phyloP scores from a whole-genome alignment of 768 basidiomycete species.

The Clitopilus passeckerianus region DNA sequence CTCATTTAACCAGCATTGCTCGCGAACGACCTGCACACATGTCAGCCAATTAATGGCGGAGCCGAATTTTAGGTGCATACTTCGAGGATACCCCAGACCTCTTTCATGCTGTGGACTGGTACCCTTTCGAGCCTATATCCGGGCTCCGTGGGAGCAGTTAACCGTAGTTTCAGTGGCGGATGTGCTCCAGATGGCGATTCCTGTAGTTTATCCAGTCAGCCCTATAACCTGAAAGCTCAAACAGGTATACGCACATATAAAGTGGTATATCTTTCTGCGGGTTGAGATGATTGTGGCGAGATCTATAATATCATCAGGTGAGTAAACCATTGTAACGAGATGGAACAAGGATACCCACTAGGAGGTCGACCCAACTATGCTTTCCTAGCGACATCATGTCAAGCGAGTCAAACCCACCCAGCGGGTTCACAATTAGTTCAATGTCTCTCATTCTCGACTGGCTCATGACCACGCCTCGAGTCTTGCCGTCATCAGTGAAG shows the following conservation, averaged over 20 bases:
- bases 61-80: slow-evolving; percentile 24
- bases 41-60: slow-evolving; percentile 4
- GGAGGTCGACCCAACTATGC: slow-evolving; percentile 61
- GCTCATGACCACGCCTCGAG: slow-evolving; percentile 62
- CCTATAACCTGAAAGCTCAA: neutral
- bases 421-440: slow-evolving; percentile 54
- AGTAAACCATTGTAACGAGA: neutral
- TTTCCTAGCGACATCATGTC: slow-evolving; percentile 41
- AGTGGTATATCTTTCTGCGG: slow-evolving; percentile 63
- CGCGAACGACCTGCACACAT: slow-evolving; percentile 56
- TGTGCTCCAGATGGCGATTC: slow-evolving; percentile 60
- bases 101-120: slow-evolving; percentile 65
- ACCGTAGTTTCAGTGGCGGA: slow-evolving; percentile 64
- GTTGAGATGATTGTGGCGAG: slow-evolving; percentile 3
- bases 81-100: slow-evolving; percentile 75
- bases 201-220: slow-evolving; percentile 29
- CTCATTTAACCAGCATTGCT: slow-evolving; percentile 85
- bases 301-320: neutral
- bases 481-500: slow-evolving; percentile 54
- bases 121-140: slow-evolving; percentile 70
- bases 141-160: slow-evolving; percentile 68
- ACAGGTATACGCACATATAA: slow-evolving; percentile 50
- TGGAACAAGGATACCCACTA: slow-evolving; percentile 33
- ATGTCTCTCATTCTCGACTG: slow-evolving; percentile 73
- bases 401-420: slow-evolving; percentile 43